Conservation (phyloP, 2,329 filamentous ascomycete species). For the Fusarium incarnatum region DNA sequence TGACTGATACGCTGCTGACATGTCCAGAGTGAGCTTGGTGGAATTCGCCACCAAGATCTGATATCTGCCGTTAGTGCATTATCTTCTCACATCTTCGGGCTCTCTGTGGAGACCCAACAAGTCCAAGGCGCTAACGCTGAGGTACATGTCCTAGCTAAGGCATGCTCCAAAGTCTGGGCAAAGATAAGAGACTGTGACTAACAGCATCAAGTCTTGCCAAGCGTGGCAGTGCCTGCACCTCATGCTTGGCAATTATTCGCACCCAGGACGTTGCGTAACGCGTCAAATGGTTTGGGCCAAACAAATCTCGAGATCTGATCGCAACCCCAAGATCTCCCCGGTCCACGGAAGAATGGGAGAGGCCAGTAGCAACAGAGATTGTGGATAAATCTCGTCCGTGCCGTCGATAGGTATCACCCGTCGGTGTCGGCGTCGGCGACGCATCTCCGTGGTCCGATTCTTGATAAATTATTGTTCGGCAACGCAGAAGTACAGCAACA, state of each 20-base stretch:
- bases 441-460: constrained; percentile 16
- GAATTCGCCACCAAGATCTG: neutral
- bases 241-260: constrained; percentile 32
- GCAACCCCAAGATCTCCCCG: constrained; percentile 38
- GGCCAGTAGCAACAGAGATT: constrained; percentile 4
- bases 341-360: constrained; percentile 8
- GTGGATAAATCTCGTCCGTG: constrained; percentile 14
- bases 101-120: constrained; percentile 9
- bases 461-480: neutral
- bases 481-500: neutral
- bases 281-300: constrained; percentile 23
- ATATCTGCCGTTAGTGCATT: constrained; percentile 22
- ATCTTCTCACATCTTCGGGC: neutral
- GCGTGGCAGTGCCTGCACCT: constrained; percentile 46
- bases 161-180: constrained; percentile 26
- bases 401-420: no score
- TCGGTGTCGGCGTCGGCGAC: constrained; percentile 8
- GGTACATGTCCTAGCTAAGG: constrained; percentile 43
- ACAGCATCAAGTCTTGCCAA: constrained; percentile 35
- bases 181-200: constrained; percentile 38
- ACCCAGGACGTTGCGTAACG: constrained; percentile 25
- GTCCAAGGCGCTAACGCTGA: constrained; percentile 19
- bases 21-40: neutral
- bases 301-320: constrained; percentile 41
- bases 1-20: constrained; percentile 24